Evolutionary conservation across 208 protist species (phyloP), one percentile per base, ranked within the genome.

Genomic region (Acanthamoeba sp.): DNA sequence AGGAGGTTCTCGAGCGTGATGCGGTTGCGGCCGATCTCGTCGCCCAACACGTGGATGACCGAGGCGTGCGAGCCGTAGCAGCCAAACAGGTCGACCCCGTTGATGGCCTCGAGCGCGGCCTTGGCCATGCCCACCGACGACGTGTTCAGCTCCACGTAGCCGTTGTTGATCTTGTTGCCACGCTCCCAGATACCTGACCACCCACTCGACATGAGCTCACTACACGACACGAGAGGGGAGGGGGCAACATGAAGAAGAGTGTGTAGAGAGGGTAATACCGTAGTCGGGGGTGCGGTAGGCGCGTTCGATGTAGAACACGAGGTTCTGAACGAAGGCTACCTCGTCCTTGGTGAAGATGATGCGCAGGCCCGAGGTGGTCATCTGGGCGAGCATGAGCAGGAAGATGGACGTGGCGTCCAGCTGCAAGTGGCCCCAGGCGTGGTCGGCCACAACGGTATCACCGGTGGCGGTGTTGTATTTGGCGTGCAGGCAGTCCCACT

Each of bases 271-370:
- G n/a, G n/a, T n/a, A n/a, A n/a, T 50, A 50, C 95, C 95, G 52
- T 95, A 96, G 88, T 96, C 95, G 20, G 95, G 95, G 7, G 85
- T 96, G 48, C 76, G 92, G 45, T 96, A 96, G n/a, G 95, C 95
- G 59, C 32, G 34, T 69, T 96, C 87, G 59, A 96, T 95, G 78
- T 96, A 96, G 71, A 87, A 96, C 36, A 96, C 95, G 34, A 96
- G 82, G 93, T 96, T 96, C 71, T 96, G 95, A 9, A 95, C 45
- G 50, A 95, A 95, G 20, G 87, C 55, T 24, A 95, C 95, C 57
- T 96, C 95, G 82, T 96, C 93, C 27, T 89, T 55, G 24, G 84
- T 94, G 52, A 64, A 95, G 12, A 96, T 76, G 55, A 96, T 95
- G 36, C 95, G 93, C 32, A 95, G 36, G 5, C 95, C 95, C 50